These are phyloP conservation scores for Monascus ruber DNA, from an alignment of 2,329 filamentous ascomycete genomes.

Conservation along the genomic window DNA sequence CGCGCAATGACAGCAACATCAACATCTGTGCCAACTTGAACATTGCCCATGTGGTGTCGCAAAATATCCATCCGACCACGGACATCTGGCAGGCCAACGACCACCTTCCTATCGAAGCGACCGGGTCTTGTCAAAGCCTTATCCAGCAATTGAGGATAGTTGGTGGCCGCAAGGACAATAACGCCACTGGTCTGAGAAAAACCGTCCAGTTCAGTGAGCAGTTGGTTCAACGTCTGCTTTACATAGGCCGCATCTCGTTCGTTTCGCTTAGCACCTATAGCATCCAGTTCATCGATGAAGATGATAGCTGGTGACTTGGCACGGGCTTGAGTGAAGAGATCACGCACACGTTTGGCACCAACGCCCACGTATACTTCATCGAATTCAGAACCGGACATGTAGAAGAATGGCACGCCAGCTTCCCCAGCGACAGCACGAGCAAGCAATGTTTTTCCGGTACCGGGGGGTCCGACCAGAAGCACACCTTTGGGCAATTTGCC, in stretches of 20 bases:
- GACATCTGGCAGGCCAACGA: conserved; percentile 81
- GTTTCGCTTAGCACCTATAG: conserved; percentile 88
- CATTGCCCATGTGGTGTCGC: conserved; percentile 85
- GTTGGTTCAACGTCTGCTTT: conserved; percentile 94
- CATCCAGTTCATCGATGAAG: conserved; percentile 89
- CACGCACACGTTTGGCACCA: conserved; percentile 88
- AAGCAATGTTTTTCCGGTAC: conserved; percentile 93
- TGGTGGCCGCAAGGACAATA: conserved; percentile 91
- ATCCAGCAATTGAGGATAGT: conserved; percentile 87
- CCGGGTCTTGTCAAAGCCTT: conserved; percentile 90
- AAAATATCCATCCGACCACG: conserved; percentile 86
- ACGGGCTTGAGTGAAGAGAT: conserved; percentile 75
- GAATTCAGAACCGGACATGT: conserved; percentile 98
- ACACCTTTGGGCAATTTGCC: conserved; percentile 97
- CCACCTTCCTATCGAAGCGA: conserved; percentile 87
- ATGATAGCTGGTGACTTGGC: conserved; percentile 83
- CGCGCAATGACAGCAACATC: conserved; percentile 75
- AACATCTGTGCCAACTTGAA: conserved; percentile 68
- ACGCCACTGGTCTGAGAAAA: conserved; percentile 92
- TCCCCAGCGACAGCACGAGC: conserved; percentile 93
- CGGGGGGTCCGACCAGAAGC: conserved; percentile 84
- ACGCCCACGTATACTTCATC: conserved; percentile 98
- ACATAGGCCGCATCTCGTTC: conserved; percentile 87
- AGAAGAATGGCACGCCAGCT: conserved; percentile 97
- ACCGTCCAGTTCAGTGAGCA: conserved; percentile 91